Evolutionary conservation across 108 stramenopile genomes (phyloP), one percentile per base, ranked within the genome.

Genomic region (Schizochytrium sp.): DNA sequence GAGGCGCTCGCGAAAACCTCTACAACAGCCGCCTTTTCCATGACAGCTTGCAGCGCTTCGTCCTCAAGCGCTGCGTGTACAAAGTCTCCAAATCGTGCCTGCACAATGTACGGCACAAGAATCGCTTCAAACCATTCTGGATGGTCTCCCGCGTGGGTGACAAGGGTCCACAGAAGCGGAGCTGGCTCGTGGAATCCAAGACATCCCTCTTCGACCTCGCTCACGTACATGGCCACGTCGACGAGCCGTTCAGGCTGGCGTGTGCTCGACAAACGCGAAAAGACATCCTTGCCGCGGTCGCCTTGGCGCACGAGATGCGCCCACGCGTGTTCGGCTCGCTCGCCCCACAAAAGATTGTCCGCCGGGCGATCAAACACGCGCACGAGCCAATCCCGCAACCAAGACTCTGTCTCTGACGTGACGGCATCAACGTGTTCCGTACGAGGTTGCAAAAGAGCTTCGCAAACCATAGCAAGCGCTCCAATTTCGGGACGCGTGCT

Each of bases 91-190:
- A 69, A 69, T 23, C 41, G 63, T 8, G 63, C 63, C 21, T 69
- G 63, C 48, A 53, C 76, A 53, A 83, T 83, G 48, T 83, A 83
- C n/a, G 76, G 76, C 16, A 83, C 76, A 23, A 83, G 76, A 53
- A 83, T 45, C 28, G 76, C 76, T 6, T 53, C 51, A 6, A 4
- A 0, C 76, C 76, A 83, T n/a, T 83, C 76, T 6, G n/a, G 19
- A 12, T 53, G 51, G 4, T 47, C 1, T 8, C 23, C 51, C 16
- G 76, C 45, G 48, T 28, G n/a, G 10, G 48, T 18, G 8, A 83
- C 14, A 8, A 83, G 51, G 45, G 19, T 34, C 76, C 76, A 83
- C 48, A 83, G 51, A 12, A 83, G 45, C 6, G n/a, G 19, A n/a
- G 76, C 48, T 16, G 76, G 76, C 76, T 83, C 76, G 25, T 18